Evolutionary conservation across 768 basidiomycete species (phyloP).

Genomic region (Dacryopinax spathularia): DNA sequence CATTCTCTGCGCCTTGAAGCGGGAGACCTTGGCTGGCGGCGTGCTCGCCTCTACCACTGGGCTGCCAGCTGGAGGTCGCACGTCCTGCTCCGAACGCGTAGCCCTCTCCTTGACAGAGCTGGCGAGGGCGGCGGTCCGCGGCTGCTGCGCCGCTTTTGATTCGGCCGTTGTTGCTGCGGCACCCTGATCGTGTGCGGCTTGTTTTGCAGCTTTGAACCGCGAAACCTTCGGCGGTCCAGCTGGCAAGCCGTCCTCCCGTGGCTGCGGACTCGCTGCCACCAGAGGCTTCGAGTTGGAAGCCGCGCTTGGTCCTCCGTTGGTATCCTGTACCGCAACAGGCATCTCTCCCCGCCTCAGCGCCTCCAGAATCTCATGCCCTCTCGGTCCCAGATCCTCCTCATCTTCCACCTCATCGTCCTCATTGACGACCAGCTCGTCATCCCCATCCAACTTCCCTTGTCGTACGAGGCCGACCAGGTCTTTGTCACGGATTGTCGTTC

Average conservation of each 20-base stretch:
- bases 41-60: neutral
- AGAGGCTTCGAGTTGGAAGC: neutral
- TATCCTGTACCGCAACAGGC: too few relatives aligned
- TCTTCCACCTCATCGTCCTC: neutral
- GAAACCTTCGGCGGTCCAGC: neutral
- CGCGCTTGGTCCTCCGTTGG: neutral
- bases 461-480: neutral
- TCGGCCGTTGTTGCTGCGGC: neutral
- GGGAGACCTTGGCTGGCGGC: neutral
- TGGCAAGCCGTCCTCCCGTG: neutral
- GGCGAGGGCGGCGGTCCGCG: neutral
- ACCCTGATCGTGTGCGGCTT: neutral
- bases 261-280: neutral
- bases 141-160: neutral
- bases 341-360: constrained; percentile 2
- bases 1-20: neutral
- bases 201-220: neutral
- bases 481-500: neutral
- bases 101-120: neutral
- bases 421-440: neutral
- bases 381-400: neutral
- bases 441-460: neutral
- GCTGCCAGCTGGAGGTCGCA: too few relatives aligned
- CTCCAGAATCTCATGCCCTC: neutral
- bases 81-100: too few relatives aligned